Base-by-base conservation (phyloP, 768 basidiomycete genomes). In the Collybia mongolica region DNA sequence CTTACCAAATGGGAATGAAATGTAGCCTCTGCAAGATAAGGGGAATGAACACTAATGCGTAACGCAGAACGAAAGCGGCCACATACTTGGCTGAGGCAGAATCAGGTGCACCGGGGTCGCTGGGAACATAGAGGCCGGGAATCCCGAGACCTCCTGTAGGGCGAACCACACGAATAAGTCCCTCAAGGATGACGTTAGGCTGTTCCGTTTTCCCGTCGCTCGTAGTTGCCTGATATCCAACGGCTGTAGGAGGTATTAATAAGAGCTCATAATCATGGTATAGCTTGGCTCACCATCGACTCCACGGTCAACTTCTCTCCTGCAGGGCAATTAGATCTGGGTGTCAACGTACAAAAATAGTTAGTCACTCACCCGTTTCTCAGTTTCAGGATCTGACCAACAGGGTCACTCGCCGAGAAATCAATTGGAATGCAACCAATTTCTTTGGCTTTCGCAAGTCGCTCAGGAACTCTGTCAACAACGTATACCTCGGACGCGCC, bases 121-220 rank as follows among this genome's bases (percentile, higher is more conserved):
- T 75, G 15, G 80, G 79, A 5, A 83, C 80, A 51, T 80, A 81
- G 5, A 82, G 60, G 1, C 81, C 79, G 0, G 81, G 80, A 52
- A 82, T 76, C 2, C 81, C 81, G n/a, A 82, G 66, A 5, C 80
- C 79, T 1, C 80, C 80, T 17, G 79, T 79, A 12, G 79, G 73
- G 23, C 77, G 73, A 1, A 79, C 77, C 32, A 79, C 76, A n/a
- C 68, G 63, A 49, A 82, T 76, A 26, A 81, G 68, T 11, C 66
- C 71, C 53, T 78, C 76, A 19, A 82, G 69, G 5, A 82, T 76
- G 1, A 65, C 72, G 54, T 80, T 83, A 6, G 81, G 81, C 56
- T 80, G 71, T 57, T 82, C 80, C 5, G 75, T 81, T 60, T 78
- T 79, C 14, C 80, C 79, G 49, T 80, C 77, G 7, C 70, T 64